phyloP scores from a whole-genome alignment of 2,329 filamentous ascomycete species.

The Colletotrichum orbiculare region DNA sequence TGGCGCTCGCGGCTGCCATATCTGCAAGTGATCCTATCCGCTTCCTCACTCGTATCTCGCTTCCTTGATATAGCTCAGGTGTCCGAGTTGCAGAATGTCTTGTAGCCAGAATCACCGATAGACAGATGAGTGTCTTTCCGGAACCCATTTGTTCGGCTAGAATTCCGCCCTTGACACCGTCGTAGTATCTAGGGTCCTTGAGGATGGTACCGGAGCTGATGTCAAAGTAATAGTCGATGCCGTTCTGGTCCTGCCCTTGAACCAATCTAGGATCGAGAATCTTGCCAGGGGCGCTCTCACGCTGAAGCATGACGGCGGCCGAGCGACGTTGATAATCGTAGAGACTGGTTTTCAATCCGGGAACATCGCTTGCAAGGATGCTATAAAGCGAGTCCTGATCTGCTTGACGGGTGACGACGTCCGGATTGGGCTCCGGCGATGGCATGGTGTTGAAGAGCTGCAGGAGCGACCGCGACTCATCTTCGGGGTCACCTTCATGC shows the following conservation, averaged over 20 bases:
- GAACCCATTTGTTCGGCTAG: slow-evolving; percentile 83
- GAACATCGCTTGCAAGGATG: slow-evolving; percentile 63
- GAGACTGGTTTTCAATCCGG: slow-evolving; percentile 66
- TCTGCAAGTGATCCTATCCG: slow-evolving; percentile 73
- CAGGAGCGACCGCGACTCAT: slow-evolving; percentile 67
- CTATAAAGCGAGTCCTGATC: slow-evolving; percentile 64
- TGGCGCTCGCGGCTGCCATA: slow-evolving; percentile 79
- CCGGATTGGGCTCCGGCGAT: slow-evolving; percentile 70
- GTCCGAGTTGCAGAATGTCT: slow-evolving; percentile 73
- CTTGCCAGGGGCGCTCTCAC: slow-evolving; percentile 73
- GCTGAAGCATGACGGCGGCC: slow-evolving; percentile 84
- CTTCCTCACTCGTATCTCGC: slow-evolving; percentile 51
- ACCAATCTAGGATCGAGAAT: slow-evolving; percentile 80
- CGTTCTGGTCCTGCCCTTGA: slow-evolving; percentile 67
- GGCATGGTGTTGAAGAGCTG: slow-evolving; percentile 79
- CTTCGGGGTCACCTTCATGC: slow-evolving; percentile 47
- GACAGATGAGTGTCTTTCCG: slow-evolving; percentile 90
- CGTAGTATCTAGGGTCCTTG: slow-evolving; percentile 77
- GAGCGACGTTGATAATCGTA: slow-evolving; percentile 86
- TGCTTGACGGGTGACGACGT: slow-evolving; percentile 60
- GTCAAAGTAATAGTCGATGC: slow-evolving; percentile 76
- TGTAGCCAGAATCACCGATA: slow-evolving; percentile 82
- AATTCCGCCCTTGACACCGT: slow-evolving; percentile 80
- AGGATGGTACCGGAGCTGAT: slow-evolving; percentile 70
- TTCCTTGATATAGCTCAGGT: slow-evolving; percentile 68